phyloP scores from a whole-genome alignment of 768 basidiomycete species.

The Hypsizygus marmoreus region DNA sequence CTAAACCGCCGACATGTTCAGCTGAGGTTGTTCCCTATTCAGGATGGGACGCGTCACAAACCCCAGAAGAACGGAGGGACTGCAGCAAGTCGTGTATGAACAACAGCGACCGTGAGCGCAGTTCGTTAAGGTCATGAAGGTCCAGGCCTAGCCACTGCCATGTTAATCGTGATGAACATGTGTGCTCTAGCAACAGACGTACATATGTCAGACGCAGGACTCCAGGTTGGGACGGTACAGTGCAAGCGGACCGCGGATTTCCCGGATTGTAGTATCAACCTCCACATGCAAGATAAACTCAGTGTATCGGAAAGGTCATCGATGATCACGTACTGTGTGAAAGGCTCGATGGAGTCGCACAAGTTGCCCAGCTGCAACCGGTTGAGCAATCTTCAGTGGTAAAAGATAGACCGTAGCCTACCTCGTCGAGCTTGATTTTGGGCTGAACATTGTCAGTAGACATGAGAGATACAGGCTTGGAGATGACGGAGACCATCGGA shows the following conservation, averaged over 20 bases:
- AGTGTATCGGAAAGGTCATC: neutral
- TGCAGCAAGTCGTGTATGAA: conserved; percentile 68
- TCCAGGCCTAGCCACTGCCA: conserved; percentile 49
- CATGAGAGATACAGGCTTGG: conserved; percentile 17
- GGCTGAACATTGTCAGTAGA: conserved; percentile 24
- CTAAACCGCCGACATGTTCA: conserved; percentile 32
- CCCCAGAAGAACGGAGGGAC: conserved; percentile 61
- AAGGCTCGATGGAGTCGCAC: conserved; percentile 60
- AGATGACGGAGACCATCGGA: conserved; percentile 28
- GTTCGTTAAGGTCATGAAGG: conserved; percentile 67
- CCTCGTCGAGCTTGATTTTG: conserved; percentile 38
- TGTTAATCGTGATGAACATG: neutral
- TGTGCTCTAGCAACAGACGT: conserved; percentile 23
- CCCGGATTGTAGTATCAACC: conserved; percentile 51
- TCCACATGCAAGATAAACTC: conserved; percentile 22
- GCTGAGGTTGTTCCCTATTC: neutral
- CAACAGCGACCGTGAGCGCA: conserved; percentile 59
- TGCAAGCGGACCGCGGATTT: conserved; percentile 53
- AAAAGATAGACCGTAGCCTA: conserved; percentile 17
- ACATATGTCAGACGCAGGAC: conserved; percentile 59
- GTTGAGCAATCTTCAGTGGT: conserved; percentile 4
- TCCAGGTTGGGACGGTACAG: conserved; percentile 72
- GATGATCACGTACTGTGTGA: conserved; percentile 51
- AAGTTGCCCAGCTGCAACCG: conserved; percentile 48
- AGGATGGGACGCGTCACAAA: conserved; percentile 32